These are phyloP conservation scores for Phialophora tarda DNA, from an alignment of 2,329 filamentous ascomycete genomes.

Conservation along the genomic window DNA sequence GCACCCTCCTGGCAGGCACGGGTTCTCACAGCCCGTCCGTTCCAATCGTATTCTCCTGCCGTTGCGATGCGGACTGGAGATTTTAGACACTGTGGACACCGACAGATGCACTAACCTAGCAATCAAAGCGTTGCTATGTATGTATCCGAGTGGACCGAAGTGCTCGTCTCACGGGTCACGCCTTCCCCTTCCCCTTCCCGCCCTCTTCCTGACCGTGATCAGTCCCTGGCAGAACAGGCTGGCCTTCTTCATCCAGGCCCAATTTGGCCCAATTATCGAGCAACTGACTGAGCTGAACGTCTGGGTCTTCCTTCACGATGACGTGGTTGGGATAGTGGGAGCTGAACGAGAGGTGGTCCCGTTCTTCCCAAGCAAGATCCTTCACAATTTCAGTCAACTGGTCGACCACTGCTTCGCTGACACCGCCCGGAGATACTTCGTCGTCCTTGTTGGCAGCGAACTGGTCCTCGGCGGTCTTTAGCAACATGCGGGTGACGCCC, in stretches of 20 bases:
- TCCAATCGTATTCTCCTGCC: too few relatives aligned
- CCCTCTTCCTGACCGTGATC: not conserved
- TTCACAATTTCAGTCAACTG: constrained; percentile 23
- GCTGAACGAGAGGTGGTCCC: constrained; percentile 25
- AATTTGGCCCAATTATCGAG: constrained; percentile 25
- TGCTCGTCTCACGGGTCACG: not conserved
- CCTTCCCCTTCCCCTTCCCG: not conserved
- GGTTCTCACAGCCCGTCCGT: too few relatives aligned
- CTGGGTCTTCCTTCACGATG: constrained; percentile 12
- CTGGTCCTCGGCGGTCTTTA: constrained; percentile 23
- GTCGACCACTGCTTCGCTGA: constrained; percentile 14
- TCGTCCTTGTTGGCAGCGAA: constrained; percentile 3
- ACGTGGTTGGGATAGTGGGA: constrained; percentile 29
- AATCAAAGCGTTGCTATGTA: too few relatives aligned
- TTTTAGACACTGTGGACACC: too few relatives aligned
- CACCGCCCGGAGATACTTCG: not conserved
- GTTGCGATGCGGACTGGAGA: too few relatives aligned
- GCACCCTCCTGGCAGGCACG: too few relatives aligned
- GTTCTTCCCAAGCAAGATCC: constrained; percentile 24
- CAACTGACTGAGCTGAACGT: constrained; percentile 19
- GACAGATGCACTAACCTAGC: too few relatives aligned
- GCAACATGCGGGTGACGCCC: constrained; percentile 28
- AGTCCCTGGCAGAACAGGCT: not conserved
- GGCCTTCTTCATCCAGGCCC: constrained; percentile 2
- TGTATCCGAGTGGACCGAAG: too few relatives aligned